phyloP scores from a whole-genome alignment of 192 early-diverging fungal species.

The Mortierella hygrophila region DNA sequence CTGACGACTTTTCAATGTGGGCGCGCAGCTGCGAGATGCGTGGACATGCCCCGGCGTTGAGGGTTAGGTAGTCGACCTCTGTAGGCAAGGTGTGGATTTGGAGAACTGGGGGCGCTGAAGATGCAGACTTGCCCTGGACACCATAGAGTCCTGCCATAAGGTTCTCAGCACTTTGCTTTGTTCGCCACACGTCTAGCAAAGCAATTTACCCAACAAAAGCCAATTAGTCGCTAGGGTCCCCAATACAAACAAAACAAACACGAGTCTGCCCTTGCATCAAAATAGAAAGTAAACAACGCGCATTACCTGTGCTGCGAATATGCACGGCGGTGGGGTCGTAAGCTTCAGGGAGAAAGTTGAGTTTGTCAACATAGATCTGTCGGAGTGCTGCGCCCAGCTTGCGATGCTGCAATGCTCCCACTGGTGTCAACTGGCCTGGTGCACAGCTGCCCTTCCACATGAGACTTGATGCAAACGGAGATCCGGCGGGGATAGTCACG shows the following conservation, averaged over 20 bases:
- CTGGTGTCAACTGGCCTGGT: constrained; percentile 44
- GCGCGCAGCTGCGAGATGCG: constrained; percentile 21
- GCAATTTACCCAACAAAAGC: neutral
- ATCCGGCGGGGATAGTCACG: constrained; percentile 28
- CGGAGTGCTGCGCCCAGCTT: constrained; percentile 50
- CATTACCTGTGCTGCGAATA: constrained; percentile 50
- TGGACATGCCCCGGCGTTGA: constrained; percentile 41
- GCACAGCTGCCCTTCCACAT: constrained; percentile 52
- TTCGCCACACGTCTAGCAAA: constrained; percentile 43
- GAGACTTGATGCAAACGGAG: constrained; percentile 23
- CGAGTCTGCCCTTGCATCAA: neutral
- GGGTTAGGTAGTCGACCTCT: constrained; percentile 46
- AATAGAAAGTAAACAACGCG: neutral
- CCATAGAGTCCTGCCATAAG: constrained; percentile 53
- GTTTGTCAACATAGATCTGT: constrained; percentile 38
- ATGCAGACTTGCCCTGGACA: neutral
- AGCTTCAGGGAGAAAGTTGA: constrained; percentile 16
- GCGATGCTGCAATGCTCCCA: constrained; percentile 52
- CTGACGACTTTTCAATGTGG: constrained; percentile 15
- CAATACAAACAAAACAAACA: neutral
- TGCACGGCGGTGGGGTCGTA: constrained; percentile 27
- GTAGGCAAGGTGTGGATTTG: constrained; percentile 36
- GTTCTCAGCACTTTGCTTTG: constrained; percentile 51
- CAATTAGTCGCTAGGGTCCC: neutral
- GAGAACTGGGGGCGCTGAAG: constrained; percentile 11